These are phyloP conservation scores for Suillus placidus DNA, from an alignment of 768 basidiomycete species.

Conservation along the genomic window DNA sequence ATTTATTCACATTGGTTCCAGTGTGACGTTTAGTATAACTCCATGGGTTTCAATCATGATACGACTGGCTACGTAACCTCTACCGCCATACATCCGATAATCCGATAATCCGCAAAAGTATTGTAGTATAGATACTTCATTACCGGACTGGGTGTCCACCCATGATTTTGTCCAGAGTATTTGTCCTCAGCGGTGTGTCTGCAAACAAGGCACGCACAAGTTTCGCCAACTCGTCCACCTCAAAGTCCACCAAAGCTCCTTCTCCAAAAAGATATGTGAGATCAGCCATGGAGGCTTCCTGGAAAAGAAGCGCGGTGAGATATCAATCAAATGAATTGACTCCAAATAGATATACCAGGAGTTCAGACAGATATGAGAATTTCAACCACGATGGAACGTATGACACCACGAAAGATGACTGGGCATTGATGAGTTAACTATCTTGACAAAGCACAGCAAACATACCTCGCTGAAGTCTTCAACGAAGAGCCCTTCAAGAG, in stretches of 20 bases:
- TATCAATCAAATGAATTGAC: conserved; percentile 1
- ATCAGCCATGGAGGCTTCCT: conserved; percentile 93
- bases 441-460: conserved; percentile 1
- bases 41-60: background rate
- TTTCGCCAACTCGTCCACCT: conserved; percentile 76
- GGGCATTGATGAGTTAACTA: conserved; percentile 11
- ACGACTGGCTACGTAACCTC: background rate
- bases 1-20: background rate
- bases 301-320: conserved; percentile 15
- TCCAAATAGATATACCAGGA: conserved; percentile 61
- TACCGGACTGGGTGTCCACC: conserved; percentile 54
- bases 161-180: conserved; percentile 75
- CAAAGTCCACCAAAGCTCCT: conserved; percentile 89
- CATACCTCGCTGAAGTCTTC: conserved; percentile 63
- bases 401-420: conserved; percentile 77
- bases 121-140: background rate
- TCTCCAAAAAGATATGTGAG: conserved; percentile 91
- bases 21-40: background rate
- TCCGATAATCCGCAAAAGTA: too few species aligned
- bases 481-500: conserved; percentile 80
- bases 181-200: conserved; percentile 79
- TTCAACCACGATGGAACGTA: conserved; percentile 96
- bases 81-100: background rate
- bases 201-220: conserved; percentile 89
- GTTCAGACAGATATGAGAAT: conserved; percentile 90